Percentiles rank a stretch among this genome's conserved stretches.
phyloP scores from a whole-genome alignment of 495 filamentous ascomycete species.

The Annulohypoxylon bovei region DNA sequence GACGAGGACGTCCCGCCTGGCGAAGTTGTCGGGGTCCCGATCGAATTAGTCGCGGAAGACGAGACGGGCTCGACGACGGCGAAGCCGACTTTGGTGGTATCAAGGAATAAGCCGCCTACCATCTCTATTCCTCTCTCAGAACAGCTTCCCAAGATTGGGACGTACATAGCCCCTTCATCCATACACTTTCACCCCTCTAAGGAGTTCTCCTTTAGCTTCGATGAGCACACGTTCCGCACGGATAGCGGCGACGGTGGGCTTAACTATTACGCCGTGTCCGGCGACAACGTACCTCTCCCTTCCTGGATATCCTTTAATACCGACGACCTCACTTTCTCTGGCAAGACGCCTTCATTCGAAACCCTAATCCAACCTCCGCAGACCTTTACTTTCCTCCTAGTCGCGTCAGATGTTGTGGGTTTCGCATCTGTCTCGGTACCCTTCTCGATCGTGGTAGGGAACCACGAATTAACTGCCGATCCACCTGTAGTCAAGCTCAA shows the following conservation, averaged over 20 bases:
- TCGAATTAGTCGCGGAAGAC: slow-evolving; percentile 72
- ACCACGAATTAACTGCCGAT: slow-evolving; percentile 71
- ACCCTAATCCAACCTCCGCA: slow-evolving; percentile 75
- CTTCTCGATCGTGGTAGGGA: slow-evolving; percentile 77
- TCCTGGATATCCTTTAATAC: slow-evolving; percentile 86
- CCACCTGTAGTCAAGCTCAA: slow-evolving; percentile 66
- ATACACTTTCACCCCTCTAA: slow-evolving; percentile 50
- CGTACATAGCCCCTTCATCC: slow-evolving; percentile 53
- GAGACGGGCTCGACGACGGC: slow-evolving; percentile 64
- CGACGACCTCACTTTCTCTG: slow-evolving; percentile 71
- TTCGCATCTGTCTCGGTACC: slow-evolving; percentile 72
- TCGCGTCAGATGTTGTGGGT: slow-evolving; percentile 82
- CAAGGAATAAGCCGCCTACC: slow-evolving; percentile 54
- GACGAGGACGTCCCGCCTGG: slow-evolving; percentile 64
- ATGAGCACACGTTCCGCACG: slow-evolving; percentile 51
- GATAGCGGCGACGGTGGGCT: slow-evolving; percentile 40
- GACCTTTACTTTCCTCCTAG: slow-evolving; percentile 74
- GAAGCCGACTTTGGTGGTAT: slow-evolving; percentile 71
- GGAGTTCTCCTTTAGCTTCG: slow-evolving; percentile 52
- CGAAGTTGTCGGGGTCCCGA: slow-evolving; percentile 53
- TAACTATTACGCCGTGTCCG: slow-evolving; percentile 79
- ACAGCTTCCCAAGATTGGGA: slow-evolving; percentile 53
- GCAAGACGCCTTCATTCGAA: slow-evolving; percentile 71
- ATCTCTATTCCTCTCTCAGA: slow-evolving; percentile 50
- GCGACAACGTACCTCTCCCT: slow-evolving; percentile 82